Percentiles rank a stretch among this genome's conserved stretches.
phyloP scores from a whole-genome alignment of 2,329 filamentous ascomycete species.

The Nothopassalora personata region DNA sequence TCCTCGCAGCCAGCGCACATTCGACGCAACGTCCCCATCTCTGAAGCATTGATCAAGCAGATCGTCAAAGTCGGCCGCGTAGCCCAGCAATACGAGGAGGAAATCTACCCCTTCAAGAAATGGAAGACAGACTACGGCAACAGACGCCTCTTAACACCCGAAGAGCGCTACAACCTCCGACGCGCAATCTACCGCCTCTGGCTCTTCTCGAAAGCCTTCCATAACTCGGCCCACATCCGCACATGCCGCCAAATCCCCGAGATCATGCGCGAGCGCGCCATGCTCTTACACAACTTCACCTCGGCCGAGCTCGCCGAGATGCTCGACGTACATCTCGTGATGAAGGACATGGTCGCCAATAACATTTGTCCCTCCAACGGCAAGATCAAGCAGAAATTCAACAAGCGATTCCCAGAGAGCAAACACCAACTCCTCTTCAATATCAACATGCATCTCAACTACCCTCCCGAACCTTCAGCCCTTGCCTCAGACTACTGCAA shows the following conservation, averaged over 20 bases:
- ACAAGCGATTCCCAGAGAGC: slow-evolving; percentile 49
- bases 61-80: slow-evolving; percentile 50
- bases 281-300: slow-evolving; percentile 55
- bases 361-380: slow-evolving; percentile 60
- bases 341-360: slow-evolving; percentile 52
- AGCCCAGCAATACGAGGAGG: slow-evolving; percentile 54
- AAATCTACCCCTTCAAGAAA: slow-evolving; percentile 59
- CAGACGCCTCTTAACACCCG: slow-evolving; percentile 47
- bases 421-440: slow-evolving; percentile 48
- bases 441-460: slow-evolving; percentile 28
- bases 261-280: slow-evolving; percentile 48
- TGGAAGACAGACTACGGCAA: slow-evolving; percentile 55
- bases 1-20: slow-evolving; percentile 54
- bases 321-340: slow-evolving; percentile 52
- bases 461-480: slow-evolving; percentile 29
- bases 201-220: slow-evolving; percentile 56
- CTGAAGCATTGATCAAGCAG: slow-evolving; percentile 51
- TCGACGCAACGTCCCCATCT: slow-evolving; percentile 49
- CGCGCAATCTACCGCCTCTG: slow-evolving; percentile 57
- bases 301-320: slow-evolving; percentile 54
- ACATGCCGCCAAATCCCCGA: slow-evolving; percentile 45
- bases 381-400: slow-evolving; percentile 54
- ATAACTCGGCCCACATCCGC: slow-evolving; percentile 48
- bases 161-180: slow-evolving; percentile 49
- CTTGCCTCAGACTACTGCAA: slow-evolving; percentile 35